Evolutionary conservation across 371 early-diverging fungal species (phyloP), one percentile per base, ranked within the genome.

Genomic region (Rhizopus delemar): DNA sequence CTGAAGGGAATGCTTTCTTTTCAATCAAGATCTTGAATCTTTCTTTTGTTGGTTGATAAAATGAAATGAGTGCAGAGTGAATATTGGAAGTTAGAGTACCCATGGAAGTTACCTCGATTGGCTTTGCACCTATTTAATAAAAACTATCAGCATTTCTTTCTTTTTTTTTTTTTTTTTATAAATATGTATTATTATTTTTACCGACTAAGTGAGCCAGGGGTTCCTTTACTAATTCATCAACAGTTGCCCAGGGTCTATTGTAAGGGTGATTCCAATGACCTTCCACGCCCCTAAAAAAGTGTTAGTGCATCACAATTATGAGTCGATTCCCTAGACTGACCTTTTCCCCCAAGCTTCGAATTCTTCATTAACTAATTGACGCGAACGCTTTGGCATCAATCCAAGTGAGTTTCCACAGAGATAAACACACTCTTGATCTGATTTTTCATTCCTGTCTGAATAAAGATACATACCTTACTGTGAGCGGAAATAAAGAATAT

Each of bases 371-470:
- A 98, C 72, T 5, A 90, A 70, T 39, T 75, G 71, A 13, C 81
- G 70, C 2, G 92, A 80, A 8, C 82, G 69, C 55, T 83, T 85
- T 29, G 97, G 96, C 76, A 90, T 80, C 53, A 96, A 80, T 6
- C 98, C 97, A 16, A 98, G 81, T 2, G 95, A 95, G 74, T 97
- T 96, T 33, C 97, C 97, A 69, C 94, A 92, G 48, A 98, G 78
- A 71, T 98, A 98, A 12, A 87, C 75, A 53, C 82, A 84, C 11
- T 77, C 65, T 29, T 79, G 72, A 34, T 82, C 79, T 56, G 74
- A 53, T 11, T 70, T 62, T 8, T 36, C 9, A n/a, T 68, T 61
- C 2, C 34, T 57, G 36, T 62, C 63, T 69, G 49, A 5, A 32
- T 9, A 54, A 12, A 12, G 12, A 41, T 22, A 41, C 52, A 29